Percentiles rank a stretch among this genome's conserved stretches.
These are phyloP conservation scores for Umbelopsis isabellina DNA, from an alignment of 192 early-diverging fungal genomes.

Conservation along the genomic window DNA sequence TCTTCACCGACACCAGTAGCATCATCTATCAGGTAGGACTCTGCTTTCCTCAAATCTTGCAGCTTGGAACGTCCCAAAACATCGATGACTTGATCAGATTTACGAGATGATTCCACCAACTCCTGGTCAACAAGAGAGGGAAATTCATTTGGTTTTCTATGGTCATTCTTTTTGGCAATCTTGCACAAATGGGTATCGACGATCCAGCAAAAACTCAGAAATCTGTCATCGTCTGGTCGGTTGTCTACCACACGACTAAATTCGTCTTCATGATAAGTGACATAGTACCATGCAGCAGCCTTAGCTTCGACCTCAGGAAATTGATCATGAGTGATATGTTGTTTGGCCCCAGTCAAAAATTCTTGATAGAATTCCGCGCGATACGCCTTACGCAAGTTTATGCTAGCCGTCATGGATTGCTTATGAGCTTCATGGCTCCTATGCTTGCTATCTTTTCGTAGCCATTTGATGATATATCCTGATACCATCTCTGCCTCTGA, in stretches of 20 bases:
- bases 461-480: conserved; percentile 42
- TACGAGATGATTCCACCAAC: background rate
- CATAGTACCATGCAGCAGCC: conserved; percentile 74
- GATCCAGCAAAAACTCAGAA: conserved; percentile 56
- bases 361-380: conserved; percentile 51
- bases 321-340: conserved; percentile 23
- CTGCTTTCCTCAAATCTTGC: conserved; percentile 20
- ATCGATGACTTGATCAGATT: background rate
- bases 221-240: conserved; percentile 33
- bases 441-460: conserved; percentile 48
- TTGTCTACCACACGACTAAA: conserved; percentile 24
- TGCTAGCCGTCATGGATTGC: conserved; percentile 43
- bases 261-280: conserved; percentile 60
- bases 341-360: conserved; percentile 34
- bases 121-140: background rate
- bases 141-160: background rate
- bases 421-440: conserved; percentile 54
- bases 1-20: background rate
- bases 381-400: conserved; percentile 43
- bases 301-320: conserved; percentile 43
- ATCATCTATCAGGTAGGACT: background rate
- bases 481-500: conserved; percentile 49
- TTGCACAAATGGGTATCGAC: conserved; percentile 46
- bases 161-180: conserved; percentile 35
- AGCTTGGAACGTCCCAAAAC: background rate